A percentile compares a stretch with the other conserved stretches of the same genome.
Evolutionary conservation across 257 asterid genomes (phyloP).

Genomic region (Mentha longifolia): DNA sequence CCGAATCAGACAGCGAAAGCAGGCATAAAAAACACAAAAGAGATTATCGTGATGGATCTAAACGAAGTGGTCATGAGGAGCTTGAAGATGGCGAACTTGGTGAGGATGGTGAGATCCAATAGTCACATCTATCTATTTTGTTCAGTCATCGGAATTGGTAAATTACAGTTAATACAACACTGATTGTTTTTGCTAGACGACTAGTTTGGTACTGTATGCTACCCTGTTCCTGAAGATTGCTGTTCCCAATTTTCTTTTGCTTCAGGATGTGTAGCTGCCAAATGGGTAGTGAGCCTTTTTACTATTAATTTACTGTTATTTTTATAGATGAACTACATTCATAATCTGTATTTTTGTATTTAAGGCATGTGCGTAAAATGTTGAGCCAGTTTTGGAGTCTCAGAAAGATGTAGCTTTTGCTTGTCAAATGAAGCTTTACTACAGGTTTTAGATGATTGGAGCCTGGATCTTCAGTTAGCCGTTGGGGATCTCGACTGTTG

Average conservation of each 20-base stretch:
- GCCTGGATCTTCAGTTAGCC: no score
- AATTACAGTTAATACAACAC: slow-evolving; percentile 20
- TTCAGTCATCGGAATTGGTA: neutral
- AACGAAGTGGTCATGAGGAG: slow-evolving; percentile 72
- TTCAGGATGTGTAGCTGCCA: slow-evolving; percentile 27
- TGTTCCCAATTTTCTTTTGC: slow-evolving; percentile 7
- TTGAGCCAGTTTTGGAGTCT: no score
- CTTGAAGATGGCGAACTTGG: slow-evolving; percentile 99
- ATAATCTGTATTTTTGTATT: slow-evolving; percentile 1
- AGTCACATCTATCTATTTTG: slow-evolving; percentile 30
- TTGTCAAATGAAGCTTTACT: no score
- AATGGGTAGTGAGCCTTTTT: neutral
- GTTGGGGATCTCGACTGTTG: no score
- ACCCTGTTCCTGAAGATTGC: neutral
- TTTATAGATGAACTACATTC: slow-evolving; percentile 12
- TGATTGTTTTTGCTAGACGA: slow-evolving; percentile 15
- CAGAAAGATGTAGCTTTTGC: no score
- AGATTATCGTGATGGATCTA: slow-evolving; percentile 72
- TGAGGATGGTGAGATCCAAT: slow-evolving; percentile 96
- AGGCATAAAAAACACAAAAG: slow-evolving; percentile 74
- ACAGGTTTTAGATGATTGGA: no score
- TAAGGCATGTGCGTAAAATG: neutral
- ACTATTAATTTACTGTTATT: neutral
- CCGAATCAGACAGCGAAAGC: slow-evolving; percentile 90
- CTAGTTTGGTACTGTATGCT: slow-evolving; percentile 14